Base-by-base conservation (phyloP, 257 asterid genomes). In the Jacaranda mimosifolia region DNA sequence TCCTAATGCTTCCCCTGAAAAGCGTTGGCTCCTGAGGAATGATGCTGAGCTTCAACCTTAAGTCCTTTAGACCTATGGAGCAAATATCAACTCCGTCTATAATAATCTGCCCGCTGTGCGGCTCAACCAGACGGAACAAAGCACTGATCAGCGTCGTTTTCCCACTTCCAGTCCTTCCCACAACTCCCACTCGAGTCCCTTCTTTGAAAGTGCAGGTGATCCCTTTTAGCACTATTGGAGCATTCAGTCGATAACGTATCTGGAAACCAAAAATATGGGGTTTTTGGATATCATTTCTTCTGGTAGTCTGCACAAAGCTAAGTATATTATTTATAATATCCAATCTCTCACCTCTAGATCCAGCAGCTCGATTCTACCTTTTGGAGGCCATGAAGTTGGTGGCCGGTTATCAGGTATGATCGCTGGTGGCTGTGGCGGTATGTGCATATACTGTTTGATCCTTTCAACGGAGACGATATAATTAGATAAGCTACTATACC, bases 21-120 rank as follows among this genome's bases (percentile, higher is more conserved):
- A 93, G 89, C 42, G 98, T 91, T 75, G 94, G 98, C 67, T 93
- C 98, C 78, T 93, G 98, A 80, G 98, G 97, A 40, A 93, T 93
- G 19, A 93, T 90, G 78, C 96, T 90, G 63, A 93, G 90, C 49
- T 87, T 91, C 78, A 82, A 60, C 80, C 97, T 83, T 35, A 91
- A 82, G 86, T 93, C 98, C 77, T 83, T 79, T 3, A 90, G 90
- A 0, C 98, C 98, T 9, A 93, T 89, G 14, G 87, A 79, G 82
- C 92, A 93, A 65, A 91, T 86, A 77, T 90, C 92, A 10, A 90
- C 6, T 5, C 89, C 93, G 11, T 93, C 98, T 73, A 91, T 49
- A 4, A 86, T 53, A 15, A 91, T 86, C 18, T 64, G 57, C 64
- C 97, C 98, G 7, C 86, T 66, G 48, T 73, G 79, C 48, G 98